Base-by-base conservation (phyloP, 2,329 filamentous ascomycete genomes). In the Fusarium anguioides region DNA sequence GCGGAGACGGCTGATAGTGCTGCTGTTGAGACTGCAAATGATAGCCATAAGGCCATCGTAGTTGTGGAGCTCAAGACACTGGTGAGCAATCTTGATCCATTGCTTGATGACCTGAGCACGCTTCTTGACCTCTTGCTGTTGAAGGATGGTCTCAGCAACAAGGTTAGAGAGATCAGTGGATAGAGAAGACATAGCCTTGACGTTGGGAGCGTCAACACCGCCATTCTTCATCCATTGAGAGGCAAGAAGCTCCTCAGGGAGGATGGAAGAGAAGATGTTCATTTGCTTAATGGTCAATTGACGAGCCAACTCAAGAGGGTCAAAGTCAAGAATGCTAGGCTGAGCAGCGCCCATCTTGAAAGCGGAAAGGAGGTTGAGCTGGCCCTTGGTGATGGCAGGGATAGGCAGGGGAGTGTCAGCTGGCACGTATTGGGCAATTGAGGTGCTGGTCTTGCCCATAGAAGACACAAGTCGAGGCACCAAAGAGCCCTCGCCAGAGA, bases 11-110 rank as follows among this genome's bases (percentile, higher is more conserved):
- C 89, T 89, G 70, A 99, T 95, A 72, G 94, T 95, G 17, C 94
- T 97, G 57, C 92, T 94, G 79, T 97, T 97, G 46, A 99, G 81
- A 11, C 92, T 94, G 82, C 94, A 97, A 73, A 97, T 93, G 71
- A 99, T 97, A 9, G 96, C 94, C 94, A 98, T 97, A 12, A 99
- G 82, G 0, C 93, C 93, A 75, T 99, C 95, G 72, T 97, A 99
- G 80, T 99, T 99, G 81, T 96, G 91, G 24, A 98, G 85, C 74
- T 96, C 92, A 7, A 96, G 83, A 69, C 93, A 97, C 72, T 92
- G 92, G 71, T 91, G 86, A 1, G 93, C 93, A 70, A 98, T 89
- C 83, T 98, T 99, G 76, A 97, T 92, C 96, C 96, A 99, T 72
- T 98, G 94, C 82, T 99, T 98, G 81, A 99, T 96, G 50, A 94